Evolutionary conservation across 2,329 filamentous ascomycete species (phyloP), one percentile per base, ranked within the genome.

Genomic region (Lojkania enalia): DNA sequence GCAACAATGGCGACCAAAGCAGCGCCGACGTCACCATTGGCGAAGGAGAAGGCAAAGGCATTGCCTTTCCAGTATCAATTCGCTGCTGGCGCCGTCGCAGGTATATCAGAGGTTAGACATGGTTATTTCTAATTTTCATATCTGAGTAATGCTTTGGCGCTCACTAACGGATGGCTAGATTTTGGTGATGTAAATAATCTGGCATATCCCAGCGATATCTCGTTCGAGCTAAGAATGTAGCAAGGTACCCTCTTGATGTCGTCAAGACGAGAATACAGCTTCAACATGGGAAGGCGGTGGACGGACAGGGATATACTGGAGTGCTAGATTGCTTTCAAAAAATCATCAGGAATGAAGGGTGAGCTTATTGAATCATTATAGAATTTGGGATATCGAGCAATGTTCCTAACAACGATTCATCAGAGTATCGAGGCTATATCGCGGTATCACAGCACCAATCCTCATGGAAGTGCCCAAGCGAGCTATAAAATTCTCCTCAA

Each of bases 241-340:
- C 44, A 52, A 64, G 61, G 61, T 64, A 65, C 41, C 61, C 61
- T 4, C 58, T 65, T 37, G 61, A 65, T 46, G 60, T 65, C 12
- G 61, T 65, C 3, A 65, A 65, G 39, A 65, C 61, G 12, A 46
- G 59, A 9, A 65, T 65, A 27, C 61, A 65, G 37, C 41, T 65
- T 6, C 61, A 65, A 38, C 59, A 61, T 47, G 61, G 61, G 19
- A 51, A 41, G 9, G 39, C 43, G 1, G 23, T 42, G 4, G 51
- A 51, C 16, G 57, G 51, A 1, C 46, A 63, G 45, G 59, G 56
- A 0, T 65, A 65, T 32, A 57, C 35, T n/a, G 60, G 61, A 1
- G 59, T 63, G 3, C 13, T 61, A 14, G 61, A 65, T 27, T 63
- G 60, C 29, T 65, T 63, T 16, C 48, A 53, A 9, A 63, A 65